Percentiles rank a stretch among this genome's conserved stretches.
Evolutionary conservation across 805 yeast species (phyloP).

Genomic region (Isabelozyma heimii): DNA sequence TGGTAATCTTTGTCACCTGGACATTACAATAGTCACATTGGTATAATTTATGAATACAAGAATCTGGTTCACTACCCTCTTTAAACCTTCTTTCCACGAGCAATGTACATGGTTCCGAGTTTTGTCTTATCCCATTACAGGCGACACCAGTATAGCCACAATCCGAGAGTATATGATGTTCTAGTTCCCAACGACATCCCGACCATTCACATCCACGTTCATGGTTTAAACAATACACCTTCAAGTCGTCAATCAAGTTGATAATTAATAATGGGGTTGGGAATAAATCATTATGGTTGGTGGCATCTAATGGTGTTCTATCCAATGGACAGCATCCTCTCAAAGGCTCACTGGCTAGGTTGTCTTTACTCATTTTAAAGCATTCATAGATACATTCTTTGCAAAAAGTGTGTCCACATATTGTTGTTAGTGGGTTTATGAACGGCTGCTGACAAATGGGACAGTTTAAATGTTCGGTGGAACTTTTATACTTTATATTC

Average conservation of each 20-base stretch:
- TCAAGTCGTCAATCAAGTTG: slow-evolving; percentile 60
- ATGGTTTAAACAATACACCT: slow-evolving; percentile 52
- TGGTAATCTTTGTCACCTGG: slow-evolving; percentile 22
- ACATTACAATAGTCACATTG: slow-evolving; percentile 37
- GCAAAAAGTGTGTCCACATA: slow-evolving; percentile 71
- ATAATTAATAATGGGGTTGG: slow-evolving; percentile 56
- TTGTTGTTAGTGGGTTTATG: slow-evolving; percentile 57
- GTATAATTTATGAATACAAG: slow-evolving; percentile 40
- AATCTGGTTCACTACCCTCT: slow-evolving; percentile 5
- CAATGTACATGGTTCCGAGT: slow-evolving; percentile 3
- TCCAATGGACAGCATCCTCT: slow-evolving; percentile 56
- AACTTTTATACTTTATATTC: slow-evolving; percentile 24
- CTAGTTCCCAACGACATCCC: slow-evolving; percentile 59
- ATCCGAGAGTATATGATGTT: slow-evolving; percentile 42
- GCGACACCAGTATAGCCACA: slow-evolving; percentile 36
- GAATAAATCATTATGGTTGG: slow-evolving; percentile 29
- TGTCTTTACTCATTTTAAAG: slow-evolving; percentile 32
- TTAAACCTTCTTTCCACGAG: slow-evolving; percentile 15
- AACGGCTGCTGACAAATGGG: slow-evolving; percentile 71
- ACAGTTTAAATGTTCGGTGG: slow-evolving; percentile 40
- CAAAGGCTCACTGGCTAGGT: slow-evolving; percentile 3
- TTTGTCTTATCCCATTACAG: slow-evolving; percentile 24
- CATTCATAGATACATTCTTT: slow-evolving; percentile 50
- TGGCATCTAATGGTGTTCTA: slow-evolving; percentile 44
- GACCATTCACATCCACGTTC: slow-evolving; percentile 55